Percentiles rank a stretch among this genome's conserved stretches.
phyloP scores from a whole-genome alignment of 2,329 filamentous ascomycete genomes.

The Albophoma yamanashiensis region DNA sequence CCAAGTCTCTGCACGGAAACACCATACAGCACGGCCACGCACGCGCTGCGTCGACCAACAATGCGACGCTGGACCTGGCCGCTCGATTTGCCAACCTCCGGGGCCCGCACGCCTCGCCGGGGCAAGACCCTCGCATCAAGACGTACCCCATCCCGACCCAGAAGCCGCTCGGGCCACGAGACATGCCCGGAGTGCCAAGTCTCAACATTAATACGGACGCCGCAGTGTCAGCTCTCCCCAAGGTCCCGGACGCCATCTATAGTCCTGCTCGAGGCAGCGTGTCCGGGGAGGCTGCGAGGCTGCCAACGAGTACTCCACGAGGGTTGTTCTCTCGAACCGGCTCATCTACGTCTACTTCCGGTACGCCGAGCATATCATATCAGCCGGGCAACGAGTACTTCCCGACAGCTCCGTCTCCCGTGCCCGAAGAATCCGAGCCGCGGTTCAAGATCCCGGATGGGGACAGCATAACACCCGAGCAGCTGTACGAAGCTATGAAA shows the following conservation, averaged over 20 bases:
- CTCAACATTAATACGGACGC: slow-evolving; percentile 38
- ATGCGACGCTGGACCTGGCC: slow-evolving; percentile 36
- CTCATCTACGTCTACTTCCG: slow-evolving; percentile 32
- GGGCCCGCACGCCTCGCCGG: slow-evolving; percentile 25
- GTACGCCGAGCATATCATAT: slow-evolving; percentile 15
- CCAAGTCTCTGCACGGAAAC: slow-evolving; percentile 54
- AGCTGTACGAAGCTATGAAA: slow-evolving; percentile 60
- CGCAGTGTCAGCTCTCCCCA: slow-evolving; percentile 49
- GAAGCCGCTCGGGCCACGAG: slow-evolving; percentile 35
- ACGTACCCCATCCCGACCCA: slow-evolving; percentile 33
- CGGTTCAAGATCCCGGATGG: slow-evolving; percentile 39
- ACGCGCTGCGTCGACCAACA: slow-evolving; percentile 15
- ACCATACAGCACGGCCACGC: slow-evolving; percentile 24
- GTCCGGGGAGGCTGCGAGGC: slow-evolving; percentile 51
- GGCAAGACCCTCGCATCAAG: slow-evolving; percentile 42
- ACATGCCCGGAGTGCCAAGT: slow-evolving; percentile 36
- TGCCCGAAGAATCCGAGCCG: slow-evolving; percentile 28
- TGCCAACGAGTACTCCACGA: slow-evolving; percentile 54
- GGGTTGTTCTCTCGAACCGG: slow-evolving; percentile 51
- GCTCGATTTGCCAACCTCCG: slow-evolving; percentile 48
- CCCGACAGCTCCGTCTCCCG: slow-evolving; percentile 16
- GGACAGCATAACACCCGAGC: slow-evolving; percentile 53
- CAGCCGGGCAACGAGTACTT: slow-evolving; percentile 22
- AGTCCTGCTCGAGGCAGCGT: slow-evolving; percentile 65
- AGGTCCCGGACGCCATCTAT: slow-evolving; percentile 65